Base-by-base conservation (phyloP, 148 eudicot genomes). In the Rhododendron kiyosumense region DNA sequence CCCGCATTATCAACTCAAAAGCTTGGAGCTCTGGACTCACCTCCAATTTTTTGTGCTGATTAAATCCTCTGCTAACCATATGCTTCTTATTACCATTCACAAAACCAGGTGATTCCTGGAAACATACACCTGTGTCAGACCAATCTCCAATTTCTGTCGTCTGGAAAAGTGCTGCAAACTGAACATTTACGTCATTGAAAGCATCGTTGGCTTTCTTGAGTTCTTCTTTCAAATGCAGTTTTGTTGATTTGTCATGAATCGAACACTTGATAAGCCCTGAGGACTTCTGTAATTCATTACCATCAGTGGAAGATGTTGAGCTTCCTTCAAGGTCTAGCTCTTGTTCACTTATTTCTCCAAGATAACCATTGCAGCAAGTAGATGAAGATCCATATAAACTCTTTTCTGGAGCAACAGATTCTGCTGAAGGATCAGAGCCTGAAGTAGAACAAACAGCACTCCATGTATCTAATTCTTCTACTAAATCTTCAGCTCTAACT, bases 111-210 rank as follows among this genome's bases (percentile, higher is more conserved):
- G 63, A 59, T 65, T 81, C 79, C 36, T 51, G 48, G 18, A 48
- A 24, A 54, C 75, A 67, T 67, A 36, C 38, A 71, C 38, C 76
- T 13, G 38, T 32, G 38, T 71, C 4, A 71, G 76, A n/a, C 57
- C 73, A 76, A 45, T 77, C 81, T 32, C 86, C 78, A 52, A 46
- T 79, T 79, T 30, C 84, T 24, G 79, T 78, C 78, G 51, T 82
- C 20, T 75, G 52, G 28, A 85, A 71, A 61, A 86, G 24, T 59
- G 57, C 74, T 63, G 81, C 85, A 14, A 88, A 88, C 73, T 43
- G 85, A 85, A 85, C 74, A 78, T 84, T 83, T 86, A 90, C 73
- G n/a, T 77, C 88, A 30, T 26, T 83, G 81, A 90, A 90, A 86
- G 89, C 83, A 69, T 78, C 81, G 61, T 45, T 75, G n/a, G 88